phyloP scores from a whole-genome alignment of 495 filamentous ascomycete genomes.

The Neurospora intermedia region DNA sequence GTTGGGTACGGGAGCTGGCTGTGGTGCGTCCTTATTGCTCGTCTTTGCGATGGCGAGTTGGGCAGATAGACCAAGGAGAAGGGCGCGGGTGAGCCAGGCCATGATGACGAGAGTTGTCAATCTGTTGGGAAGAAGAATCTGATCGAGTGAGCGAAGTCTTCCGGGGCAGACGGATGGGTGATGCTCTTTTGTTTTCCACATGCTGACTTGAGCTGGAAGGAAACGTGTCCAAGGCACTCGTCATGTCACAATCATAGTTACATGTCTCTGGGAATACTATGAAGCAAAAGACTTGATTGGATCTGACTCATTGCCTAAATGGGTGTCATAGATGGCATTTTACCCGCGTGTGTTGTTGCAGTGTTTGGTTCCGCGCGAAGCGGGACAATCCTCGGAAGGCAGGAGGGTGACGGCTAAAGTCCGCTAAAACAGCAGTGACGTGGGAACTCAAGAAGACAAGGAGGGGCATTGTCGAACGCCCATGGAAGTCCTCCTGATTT shows the following conservation, averaged over 20 bases:
- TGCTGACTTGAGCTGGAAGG: not conserved
- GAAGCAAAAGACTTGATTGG: not conserved
- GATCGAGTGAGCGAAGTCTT: too few species aligned
- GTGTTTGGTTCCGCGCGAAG: not conserved
- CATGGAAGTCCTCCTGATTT: too few species aligned
- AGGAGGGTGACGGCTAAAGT: not conserved
- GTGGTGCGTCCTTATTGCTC: not conserved
- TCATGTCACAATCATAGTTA: not conserved
- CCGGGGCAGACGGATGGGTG: too few species aligned
- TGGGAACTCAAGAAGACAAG: not conserved
- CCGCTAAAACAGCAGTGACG: not conserved
- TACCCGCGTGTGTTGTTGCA: not conserved
- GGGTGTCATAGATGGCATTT: not conserved
- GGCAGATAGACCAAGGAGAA: not conserved
- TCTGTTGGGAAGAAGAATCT: too few species aligned
- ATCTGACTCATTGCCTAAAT: not conserved
- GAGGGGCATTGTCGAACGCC: too few species aligned
- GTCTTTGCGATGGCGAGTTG: too few species aligned
- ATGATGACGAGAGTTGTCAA: not conserved
- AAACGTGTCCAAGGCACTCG: not conserved
- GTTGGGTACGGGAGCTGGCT: not conserved
- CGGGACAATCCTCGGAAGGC: not conserved
- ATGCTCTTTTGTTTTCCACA: not conserved
- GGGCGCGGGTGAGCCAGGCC: constrained; percentile 11
- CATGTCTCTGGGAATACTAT: not conserved